phyloP scores from a whole-genome alignment of 2,329 filamentous ascomycete genomes.

The Chaetomiaceae sp. region DNA sequence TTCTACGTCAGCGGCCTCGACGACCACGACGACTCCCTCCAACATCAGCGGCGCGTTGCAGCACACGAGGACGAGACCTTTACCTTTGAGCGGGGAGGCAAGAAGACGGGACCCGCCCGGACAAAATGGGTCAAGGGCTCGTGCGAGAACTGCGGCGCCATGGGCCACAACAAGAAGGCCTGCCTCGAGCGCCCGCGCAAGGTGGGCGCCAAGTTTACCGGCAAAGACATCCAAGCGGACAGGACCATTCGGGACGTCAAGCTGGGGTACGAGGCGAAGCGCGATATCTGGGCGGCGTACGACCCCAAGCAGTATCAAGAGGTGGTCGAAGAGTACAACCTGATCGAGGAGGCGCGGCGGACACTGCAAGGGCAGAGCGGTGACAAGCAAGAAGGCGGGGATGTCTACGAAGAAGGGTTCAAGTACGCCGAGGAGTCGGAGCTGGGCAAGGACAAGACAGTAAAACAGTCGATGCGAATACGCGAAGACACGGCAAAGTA shows the following conservation, averaged over 20 bases:
- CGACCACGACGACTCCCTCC: slow-evolving; percentile 79
- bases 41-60: slow-evolving; percentile 82
- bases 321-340: slow-evolving; percentile 86
- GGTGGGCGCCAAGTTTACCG: slow-evolving; percentile 85
- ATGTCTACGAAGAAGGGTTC: slow-evolving; percentile 53
- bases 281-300: slow-evolving; percentile 98
- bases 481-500: slow-evolving; percentile 98
- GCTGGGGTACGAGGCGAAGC: slow-evolving; percentile 93
- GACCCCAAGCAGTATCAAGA: slow-evolving; percentile 78
- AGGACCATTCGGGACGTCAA: slow-evolving; percentile 80
- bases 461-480: slow-evolving; percentile 75
- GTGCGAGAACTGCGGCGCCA: slow-evolving; percentile 96
- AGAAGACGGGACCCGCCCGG: slow-evolving; percentile 77
- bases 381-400: slow-evolving; percentile 50
- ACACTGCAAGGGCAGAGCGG: slow-evolving; percentile 35
- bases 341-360: slow-evolving; percentile 72
- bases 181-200: slow-evolving; percentile 86
- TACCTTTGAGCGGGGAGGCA: slow-evolving; percentile 78
- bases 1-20: slow-evolving; percentile 78
- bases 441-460: slow-evolving; percentile 91
- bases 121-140: slow-evolving; percentile 98
- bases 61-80: slow-evolving; percentile 47
- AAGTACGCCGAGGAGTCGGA: slow-evolving; percentile 93
- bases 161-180: slow-evolving; percentile 94
- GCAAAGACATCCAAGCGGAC: slow-evolving; percentile 89